Evolutionary conservation across 352 stramenopile species (phyloP), one percentile per base, ranked within the genome.

Genomic region (Phytophthora chlamydospora): DNA sequence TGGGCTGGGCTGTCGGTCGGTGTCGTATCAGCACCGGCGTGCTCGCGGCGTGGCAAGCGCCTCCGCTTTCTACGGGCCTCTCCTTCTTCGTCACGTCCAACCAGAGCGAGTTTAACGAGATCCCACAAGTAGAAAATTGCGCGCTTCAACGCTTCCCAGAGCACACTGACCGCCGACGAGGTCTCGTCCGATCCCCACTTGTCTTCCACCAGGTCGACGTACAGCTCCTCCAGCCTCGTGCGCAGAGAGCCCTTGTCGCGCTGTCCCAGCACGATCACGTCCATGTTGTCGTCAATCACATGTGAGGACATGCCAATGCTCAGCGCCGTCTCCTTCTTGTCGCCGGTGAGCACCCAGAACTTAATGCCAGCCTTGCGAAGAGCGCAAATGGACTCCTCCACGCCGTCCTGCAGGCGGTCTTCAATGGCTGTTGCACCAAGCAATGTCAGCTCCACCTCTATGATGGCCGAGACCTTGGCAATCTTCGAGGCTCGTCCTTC

Each of bases 331-430:
- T 96, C 88, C 62, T 94, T 95, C 52, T 96, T 96, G 71, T 96
- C 88, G 21, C 88, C 96, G 0, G 96, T 99, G 24, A 99, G 78
- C 27, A 99, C 91, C 96, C 96, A 98, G 40, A 98, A 91, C 56
- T 98, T 98, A 62, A 99, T 98, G 3, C 94, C 95, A 7, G 96
- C 95, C 44, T 97, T 93, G 8, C 84, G 73, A 31, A 99, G 71
- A n/a, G 94, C 81, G 39, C 73, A 85, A 67, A 99, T 98, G 12
- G 86, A 96, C 44, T 98, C 87, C 19, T 96, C 86, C 2, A 98
- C 96, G 9, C 91, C 89, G 29, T 98, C 90, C 51, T 98, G 94
- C 14, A 98, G 71, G 32, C 89, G 83, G 57, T 98, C 93, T 69
- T 98, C 93, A 62, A 98, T 98, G 1, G 90, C 93, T 4, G 93